phyloP scores from a whole-genome alignment of 345 rosid genomes.

The Ricinus communis region DNA sequence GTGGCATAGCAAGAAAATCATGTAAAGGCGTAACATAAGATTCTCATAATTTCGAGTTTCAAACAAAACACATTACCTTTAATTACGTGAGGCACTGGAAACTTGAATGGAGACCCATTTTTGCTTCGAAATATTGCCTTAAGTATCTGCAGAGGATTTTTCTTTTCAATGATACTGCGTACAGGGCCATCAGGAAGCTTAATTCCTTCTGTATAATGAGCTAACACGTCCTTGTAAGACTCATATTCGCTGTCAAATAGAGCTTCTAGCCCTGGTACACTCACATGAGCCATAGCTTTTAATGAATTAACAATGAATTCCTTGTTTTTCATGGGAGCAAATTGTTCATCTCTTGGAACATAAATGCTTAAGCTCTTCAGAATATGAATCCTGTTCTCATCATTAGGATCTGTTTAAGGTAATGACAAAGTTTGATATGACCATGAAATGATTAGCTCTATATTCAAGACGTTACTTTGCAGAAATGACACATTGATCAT shows the following conservation, averaged over 20 bases:
- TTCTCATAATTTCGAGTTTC: neutral
- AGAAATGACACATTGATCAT: neutral
- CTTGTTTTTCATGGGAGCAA: constrained; percentile 68
- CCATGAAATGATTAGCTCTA: too few species aligned
- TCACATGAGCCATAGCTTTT: constrained; percentile 50
- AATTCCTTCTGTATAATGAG: constrained; percentile 56
- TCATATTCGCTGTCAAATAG: constrained; percentile 54
- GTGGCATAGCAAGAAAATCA: neutral
- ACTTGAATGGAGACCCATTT: constrained; percentile 45
- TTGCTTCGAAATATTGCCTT: constrained; percentile 58
- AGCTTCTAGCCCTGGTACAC: constrained; percentile 52
- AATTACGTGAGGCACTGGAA: constrained; percentile 72
- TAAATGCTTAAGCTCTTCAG: constrained; percentile 46
- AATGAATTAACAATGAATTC: constrained; percentile 57
- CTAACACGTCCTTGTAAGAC: constrained; percentile 50
- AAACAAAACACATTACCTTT: constrained; percentile 38
- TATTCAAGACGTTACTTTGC: neutral
- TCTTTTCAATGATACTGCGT: constrained; percentile 33
- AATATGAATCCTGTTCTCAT: constrained; percentile 57
- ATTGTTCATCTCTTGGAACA: constrained; percentile 84
- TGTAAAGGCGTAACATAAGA: neutral
- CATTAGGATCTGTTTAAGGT: constrained; percentile 43
- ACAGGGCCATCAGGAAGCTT: constrained; percentile 48
- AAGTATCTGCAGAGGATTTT: constrained; percentile 51
- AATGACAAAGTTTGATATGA: neutral